Base-by-base conservation (phyloP, 495 filamentous ascomycete species). In the Xylaria grammica region DNA sequence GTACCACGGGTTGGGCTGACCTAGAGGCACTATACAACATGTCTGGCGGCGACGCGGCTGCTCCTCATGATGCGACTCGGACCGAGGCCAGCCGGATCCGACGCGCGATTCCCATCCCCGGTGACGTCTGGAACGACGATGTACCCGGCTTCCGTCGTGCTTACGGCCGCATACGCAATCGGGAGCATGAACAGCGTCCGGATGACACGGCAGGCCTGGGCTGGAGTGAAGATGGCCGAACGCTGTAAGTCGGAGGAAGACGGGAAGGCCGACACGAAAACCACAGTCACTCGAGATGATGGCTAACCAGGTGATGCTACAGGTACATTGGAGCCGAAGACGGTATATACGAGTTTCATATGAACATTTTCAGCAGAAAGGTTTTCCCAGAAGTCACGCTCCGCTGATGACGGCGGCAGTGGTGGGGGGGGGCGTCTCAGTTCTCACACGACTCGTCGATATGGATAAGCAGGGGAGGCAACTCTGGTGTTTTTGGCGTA, bases 271-370 rank as follows among this genome's bases (percentile, higher is more conserved):
- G 15, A 6, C 45, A 56, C 30, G 29, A 26, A 7, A 26, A n/a
- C 22, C 13, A 7, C 17, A 32, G 22, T 50, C 29, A n/a, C 20
- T 2, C 22, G 1, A 26, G 29, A 55, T 17, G 44, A 38, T 29
- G 44, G 46, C 72, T 76, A 44, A 76, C 68, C 5, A 34, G 8
- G 24, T 26, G 8, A 20, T 26, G 27, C 58, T 46, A 8, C 61
- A 92, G 91, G 63, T 92, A 88, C 66, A 81, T 91, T 68, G 91
- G 84, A n/a, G 90, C 89, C 3, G 82, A 90, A 57, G 82, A 89
- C 53, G 91, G 91, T 20, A 89, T 94, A 19, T 89, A 90, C 63
- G 88, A 93, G 74, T 90, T 87, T 65, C 81, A 82, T 24, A 79
- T 93, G 60, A 89, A 94, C 69, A 70, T 87, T 22, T 71, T 81